phyloP scores from a whole-genome alignment of 2,329 filamentous ascomycete genomes.

The Elsinoe batatas region DNA sequence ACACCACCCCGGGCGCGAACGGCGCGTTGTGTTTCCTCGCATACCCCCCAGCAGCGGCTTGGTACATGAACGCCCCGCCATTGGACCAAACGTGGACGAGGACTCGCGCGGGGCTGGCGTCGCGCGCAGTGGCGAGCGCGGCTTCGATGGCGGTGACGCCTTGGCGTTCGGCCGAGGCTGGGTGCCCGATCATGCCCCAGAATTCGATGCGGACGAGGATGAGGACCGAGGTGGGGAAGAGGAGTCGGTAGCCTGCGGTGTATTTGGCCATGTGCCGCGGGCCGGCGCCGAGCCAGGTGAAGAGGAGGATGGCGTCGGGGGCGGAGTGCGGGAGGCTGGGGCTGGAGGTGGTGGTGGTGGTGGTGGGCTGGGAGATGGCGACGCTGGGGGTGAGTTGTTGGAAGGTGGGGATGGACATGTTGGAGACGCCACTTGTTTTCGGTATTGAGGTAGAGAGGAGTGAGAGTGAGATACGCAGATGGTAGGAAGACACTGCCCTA shows the following conservation, averaged over 20 bases:
- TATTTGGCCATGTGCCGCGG: slow-evolving; percentile 46
- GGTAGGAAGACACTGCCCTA: too few species aligned
- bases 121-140: slow-evolving; percentile 27
- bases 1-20: background rate
- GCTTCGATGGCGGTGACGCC: slow-evolving; percentile 25
- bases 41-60: background rate
- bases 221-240: slow-evolving; percentile 39
- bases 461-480: too few species aligned
- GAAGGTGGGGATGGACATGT: background rate
- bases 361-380: background rate
- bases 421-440: background rate
- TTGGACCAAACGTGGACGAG: slow-evolving; percentile 12
- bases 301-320: slow-evolving; percentile 41
- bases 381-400: background rate
- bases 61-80: slow-evolving; percentile 11
- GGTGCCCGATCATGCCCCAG: slow-evolving; percentile 22
- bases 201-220: slow-evolving; percentile 38
- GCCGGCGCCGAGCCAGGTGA: slow-evolving; percentile 44
- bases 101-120: slow-evolving; percentile 13
- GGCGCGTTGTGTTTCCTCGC: background rate
- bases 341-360: background rate
- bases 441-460: too few species aligned
- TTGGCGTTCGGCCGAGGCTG: background rate
- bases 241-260: slow-evolving; percentile 34
- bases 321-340: background rate